A percentile compares a stretch with the other conserved stretches of the same genome.
phyloP scores from a whole-genome alignment of 805 yeast species.

The Kregervanrija pseudodelftensis region DNA sequence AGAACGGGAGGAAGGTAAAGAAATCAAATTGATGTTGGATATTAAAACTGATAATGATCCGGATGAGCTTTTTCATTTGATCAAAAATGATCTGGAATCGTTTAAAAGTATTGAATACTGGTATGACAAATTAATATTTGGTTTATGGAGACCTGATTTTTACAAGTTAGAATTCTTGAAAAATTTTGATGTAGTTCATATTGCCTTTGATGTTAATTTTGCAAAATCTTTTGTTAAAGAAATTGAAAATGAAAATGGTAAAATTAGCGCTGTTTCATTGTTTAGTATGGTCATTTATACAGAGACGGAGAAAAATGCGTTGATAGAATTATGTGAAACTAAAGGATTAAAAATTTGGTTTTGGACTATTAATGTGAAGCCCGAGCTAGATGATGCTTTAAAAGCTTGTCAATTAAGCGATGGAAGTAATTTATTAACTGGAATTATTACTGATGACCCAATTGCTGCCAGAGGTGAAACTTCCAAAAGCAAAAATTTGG shows the following conservation, averaged over 20 bases:
- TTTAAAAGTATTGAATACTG: conserved; percentile 23
- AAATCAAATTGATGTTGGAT: conserved; percentile 35
- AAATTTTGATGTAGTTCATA: conserved; percentile 23
- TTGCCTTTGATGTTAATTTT: conserved; percentile 20
- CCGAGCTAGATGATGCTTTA: conserved; percentile 16
- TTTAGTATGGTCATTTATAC: conserved; percentile 18
- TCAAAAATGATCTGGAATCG: conserved; percentile 18
- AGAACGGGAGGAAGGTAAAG: conserved; percentile 31
- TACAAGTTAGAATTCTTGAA: conserved; percentile 21
- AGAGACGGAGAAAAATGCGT: conserved; percentile 11
- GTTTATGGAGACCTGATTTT: conserved; percentile 29
- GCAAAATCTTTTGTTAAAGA: conserved; percentile 17
- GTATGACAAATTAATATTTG: conserved; percentile 29
- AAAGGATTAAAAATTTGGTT: conserved; percentile 26
- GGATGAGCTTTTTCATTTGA: conserved; percentile 15
- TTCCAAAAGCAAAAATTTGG: neutral
- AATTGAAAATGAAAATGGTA: conserved; percentile 15
- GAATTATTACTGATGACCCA: conserved; percentile 20
- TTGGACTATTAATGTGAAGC: conserved; percentile 29
- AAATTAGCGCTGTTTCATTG: conserved; percentile 18
- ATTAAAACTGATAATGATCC: conserved; percentile 28
- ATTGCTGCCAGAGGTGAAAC: conserved; percentile 3
- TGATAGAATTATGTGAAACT: conserved; percentile 12
- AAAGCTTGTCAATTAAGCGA: conserved; percentile 6
- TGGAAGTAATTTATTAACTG: conserved; percentile 11